Percentiles rank a stretch among this genome's conserved stretches.
phyloP scores from a whole-genome alignment of 768 basidiomycete genomes.

The Boletus coccyginus region DNA sequence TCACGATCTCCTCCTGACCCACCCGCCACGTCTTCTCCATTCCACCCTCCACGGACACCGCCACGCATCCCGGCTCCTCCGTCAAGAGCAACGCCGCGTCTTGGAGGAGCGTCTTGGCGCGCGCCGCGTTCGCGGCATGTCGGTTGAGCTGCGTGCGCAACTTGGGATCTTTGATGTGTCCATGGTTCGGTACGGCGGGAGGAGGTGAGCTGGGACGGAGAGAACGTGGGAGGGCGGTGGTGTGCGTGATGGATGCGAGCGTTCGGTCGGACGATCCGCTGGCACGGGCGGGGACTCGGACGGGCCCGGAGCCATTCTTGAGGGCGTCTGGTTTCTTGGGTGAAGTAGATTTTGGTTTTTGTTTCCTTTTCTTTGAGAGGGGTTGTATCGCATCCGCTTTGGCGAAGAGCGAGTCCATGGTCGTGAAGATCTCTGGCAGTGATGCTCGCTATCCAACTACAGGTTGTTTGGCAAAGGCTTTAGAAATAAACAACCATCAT shows the following conservation, averaged over 20 bases:
- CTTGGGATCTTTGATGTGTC: conserved; percentile 71
- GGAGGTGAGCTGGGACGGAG: conserved; percentile 51
- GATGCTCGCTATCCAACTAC: background rate
- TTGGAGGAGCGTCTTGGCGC: conserved; percentile 57
- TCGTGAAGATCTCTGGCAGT: background rate
- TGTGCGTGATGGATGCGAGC: conserved; percentile 51
- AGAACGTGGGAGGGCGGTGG: conserved; percentile 67
- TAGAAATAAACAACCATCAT: conserved; percentile 12
- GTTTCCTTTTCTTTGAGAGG: conserved; percentile 44
- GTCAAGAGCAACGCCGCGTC: conserved; percentile 72
- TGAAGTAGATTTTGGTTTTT: conserved; percentile 3
- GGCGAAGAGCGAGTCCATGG: conserved; percentile 69
- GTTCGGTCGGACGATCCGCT: conserved; percentile 44
- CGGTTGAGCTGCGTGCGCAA: conserved; percentile 66
- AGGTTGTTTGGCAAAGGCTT: conserved; percentile 15
- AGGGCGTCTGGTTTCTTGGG: conserved; percentile 24
- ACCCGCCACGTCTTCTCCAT: conserved; percentile 92
- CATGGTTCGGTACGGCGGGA: conserved; percentile 47
- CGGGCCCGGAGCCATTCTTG: conserved; percentile 13
- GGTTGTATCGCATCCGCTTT: conserved; percentile 61
- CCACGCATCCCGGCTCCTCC: conserved; percentile 70
- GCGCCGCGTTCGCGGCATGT: conserved; percentile 58
- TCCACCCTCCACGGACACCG: conserved; percentile 56
- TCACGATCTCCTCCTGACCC: conserved; percentile 72
- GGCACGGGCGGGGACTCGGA: background rate